Percentiles rank a stretch among this genome's conserved stretches.
Evolutionary conservation across 306 rosid genomes (phyloP).

Genomic region (Ormosia semicastrata): DNA sequence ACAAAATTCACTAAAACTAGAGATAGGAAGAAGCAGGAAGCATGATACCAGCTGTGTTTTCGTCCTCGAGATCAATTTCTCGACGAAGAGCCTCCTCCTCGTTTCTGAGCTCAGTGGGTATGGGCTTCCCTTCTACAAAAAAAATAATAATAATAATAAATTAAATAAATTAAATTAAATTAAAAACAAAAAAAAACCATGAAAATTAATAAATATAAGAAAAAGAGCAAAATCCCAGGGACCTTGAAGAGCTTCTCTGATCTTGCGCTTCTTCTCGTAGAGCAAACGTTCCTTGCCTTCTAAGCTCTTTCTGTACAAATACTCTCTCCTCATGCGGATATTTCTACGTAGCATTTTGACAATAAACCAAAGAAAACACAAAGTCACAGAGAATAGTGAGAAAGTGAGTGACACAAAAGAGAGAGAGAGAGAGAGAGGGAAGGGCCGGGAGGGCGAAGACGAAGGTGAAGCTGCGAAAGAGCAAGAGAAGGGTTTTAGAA

Average conservation of each 20-base stretch:
- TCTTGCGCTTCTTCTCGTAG: slow-evolving; percentile 89
- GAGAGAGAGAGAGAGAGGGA: no score
- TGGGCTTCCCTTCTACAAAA: slow-evolving; percentile 77
- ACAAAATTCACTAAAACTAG: background rate
- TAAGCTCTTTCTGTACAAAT: slow-evolving; percentile 76
- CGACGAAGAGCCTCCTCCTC: slow-evolving; percentile 88
- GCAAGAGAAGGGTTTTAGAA: no score
- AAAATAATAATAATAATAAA: no score
- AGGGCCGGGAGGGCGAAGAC: no score
- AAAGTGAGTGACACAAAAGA: no score
- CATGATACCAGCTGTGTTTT: slow-evolving; percentile 63
- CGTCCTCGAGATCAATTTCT: slow-evolving; percentile 83
- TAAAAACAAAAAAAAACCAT: background rate
- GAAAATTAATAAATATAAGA: background rate
- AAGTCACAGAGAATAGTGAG: background rate
- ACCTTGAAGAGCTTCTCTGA: slow-evolving; percentile 80
- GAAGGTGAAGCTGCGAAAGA: no score
- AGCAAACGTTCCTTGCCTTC: slow-evolving; percentile 73
- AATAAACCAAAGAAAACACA: background rate
- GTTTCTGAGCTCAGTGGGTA: slow-evolving; percentile 89
- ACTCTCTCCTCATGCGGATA: slow-evolving; percentile 69
- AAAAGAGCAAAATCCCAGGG: background rate
- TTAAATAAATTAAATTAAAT: background rate
- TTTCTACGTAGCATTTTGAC: slow-evolving; percentile 66
- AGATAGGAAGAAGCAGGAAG: background rate